Base-by-base conservation (phyloP, 2,329 filamentous ascomycete genomes). In the Blastomyces percursus region DNA sequence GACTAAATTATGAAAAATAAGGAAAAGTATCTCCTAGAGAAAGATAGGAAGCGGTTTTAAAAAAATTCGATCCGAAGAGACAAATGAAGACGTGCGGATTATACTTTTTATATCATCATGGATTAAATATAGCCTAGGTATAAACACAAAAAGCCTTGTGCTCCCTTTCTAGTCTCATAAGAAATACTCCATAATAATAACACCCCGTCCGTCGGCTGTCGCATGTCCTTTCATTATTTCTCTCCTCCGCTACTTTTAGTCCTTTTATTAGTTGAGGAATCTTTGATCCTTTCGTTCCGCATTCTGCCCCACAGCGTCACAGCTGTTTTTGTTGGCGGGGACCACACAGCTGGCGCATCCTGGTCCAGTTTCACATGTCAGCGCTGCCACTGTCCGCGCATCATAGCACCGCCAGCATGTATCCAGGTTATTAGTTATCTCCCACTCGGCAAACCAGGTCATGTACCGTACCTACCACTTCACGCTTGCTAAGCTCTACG, bases 311-410 rank as follows among this genome's bases (percentile, higher is more conserved):
- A 27, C 50, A 32, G 50, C 21, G 8, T 14, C 48, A 46, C 16
- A n/a, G 19, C 16, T n/a, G 44, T 21, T 46, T 46, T 46, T n/a
- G 32, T n/a, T 38, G 52, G 32, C 30, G 32, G 30, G 16, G 7
- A 5, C 51, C 16, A 54, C 19, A 56, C 8, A 1, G 19, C 51
- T n/a, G n/a, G n/a, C n/a, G n/a, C n/a, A n/a, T n/a, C 19, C 19
- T 7, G 50, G 12, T 35, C 54, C n/a, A 19, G 32, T 57, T 57
- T 57, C 54, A 57, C 54, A 57, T 57, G 54, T 42, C 35, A 57
- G 54, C 12, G 6, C 30, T 55, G 9, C 35, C 27, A 30, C 16
- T 8, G 2, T 19, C 35, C 35, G 9, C 35, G 35, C 35, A 38
- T 38, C 52, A 55, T n/a, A 24, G 46, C n/a, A 24, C 21, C 46